Conservation (phyloP, 169 alveolate species). For the Cryptosporidium bovis region DNA sequence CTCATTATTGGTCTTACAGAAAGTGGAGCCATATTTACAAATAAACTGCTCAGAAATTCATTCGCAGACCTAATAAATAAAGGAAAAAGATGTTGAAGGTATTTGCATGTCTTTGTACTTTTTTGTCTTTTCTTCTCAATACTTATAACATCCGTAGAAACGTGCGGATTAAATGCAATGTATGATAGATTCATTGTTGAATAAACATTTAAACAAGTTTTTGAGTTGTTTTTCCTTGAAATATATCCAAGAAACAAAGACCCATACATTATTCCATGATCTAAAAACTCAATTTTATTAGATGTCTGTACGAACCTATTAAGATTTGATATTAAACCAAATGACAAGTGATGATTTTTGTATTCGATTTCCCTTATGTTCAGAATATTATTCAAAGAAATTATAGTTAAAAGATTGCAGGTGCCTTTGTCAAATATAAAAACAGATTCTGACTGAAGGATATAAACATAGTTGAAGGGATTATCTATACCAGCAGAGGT, state of each 20-base stretch:
- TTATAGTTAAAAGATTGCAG: not conserved
- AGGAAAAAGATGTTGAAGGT: constrained; percentile 58
- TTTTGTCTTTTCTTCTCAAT: constrained; percentile 61
- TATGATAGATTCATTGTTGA: constrained; percentile 12
- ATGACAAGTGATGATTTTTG: constrained; percentile 32
- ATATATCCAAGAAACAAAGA: constrained; percentile 27
- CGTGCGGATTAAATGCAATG: constrained; percentile 63
- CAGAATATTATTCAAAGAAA: constrained; percentile 6
- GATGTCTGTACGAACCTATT: constrained; percentile 34
- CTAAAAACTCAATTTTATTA: constrained; percentile 30
- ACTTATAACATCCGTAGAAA: constrained; percentile 49
- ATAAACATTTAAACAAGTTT: not conserved
- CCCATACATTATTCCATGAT: constrained; percentile 71
- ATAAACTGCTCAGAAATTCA: constrained; percentile 37
- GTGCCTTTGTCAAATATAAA: constrained; percentile 55
- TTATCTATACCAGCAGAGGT: constrained; percentile 52
- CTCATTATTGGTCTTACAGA: constrained; percentile 54
- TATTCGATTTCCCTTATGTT: constrained; percentile 12
- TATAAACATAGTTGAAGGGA: constrained; percentile 32
- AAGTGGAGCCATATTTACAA: constrained; percentile 55
- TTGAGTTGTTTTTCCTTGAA: not conserved
- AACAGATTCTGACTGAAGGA: not conserved
- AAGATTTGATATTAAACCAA: constrained; percentile 53
- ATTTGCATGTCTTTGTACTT: constrained; percentile 50
- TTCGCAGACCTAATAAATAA: constrained; percentile 47